Conservation (phyloP, 192 early-diverging fungal genomes). For the Jimgerdemannia flammicorona region DNA sequence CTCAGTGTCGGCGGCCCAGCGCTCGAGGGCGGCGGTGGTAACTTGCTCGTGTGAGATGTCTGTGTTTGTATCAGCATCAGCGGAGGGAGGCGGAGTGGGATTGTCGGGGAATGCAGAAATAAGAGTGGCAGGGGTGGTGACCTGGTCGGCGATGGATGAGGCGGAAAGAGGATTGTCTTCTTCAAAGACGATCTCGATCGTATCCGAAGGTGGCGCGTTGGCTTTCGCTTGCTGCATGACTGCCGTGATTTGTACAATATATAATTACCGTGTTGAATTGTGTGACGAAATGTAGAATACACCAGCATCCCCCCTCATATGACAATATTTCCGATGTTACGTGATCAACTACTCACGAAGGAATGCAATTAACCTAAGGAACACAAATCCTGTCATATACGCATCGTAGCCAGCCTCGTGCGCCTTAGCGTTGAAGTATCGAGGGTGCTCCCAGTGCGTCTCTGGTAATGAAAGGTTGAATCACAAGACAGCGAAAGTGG, state of each 20-base stretch:
- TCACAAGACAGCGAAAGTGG: neutral
- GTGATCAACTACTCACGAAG: neutral
- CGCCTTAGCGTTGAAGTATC: constrained; percentile 39
- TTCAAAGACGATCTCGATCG: neutral
- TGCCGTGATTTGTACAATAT: neutral
- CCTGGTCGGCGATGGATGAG: neutral
- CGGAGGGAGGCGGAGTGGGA: neutral
- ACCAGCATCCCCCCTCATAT: neutral
- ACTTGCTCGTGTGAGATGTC: no score
- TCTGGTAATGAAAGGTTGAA: constrained; percentile 12
- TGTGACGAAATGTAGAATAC: neutral
- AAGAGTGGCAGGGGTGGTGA: neutral
- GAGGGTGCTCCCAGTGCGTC: constrained; percentile 17
- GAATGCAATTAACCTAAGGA: neutral
- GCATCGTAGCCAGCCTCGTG: constrained; percentile 97
- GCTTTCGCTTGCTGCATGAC: neutral
- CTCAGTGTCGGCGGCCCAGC: neutral
- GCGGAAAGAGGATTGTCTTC: neutral
- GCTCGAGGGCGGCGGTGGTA: no score
- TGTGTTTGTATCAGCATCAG: no score
- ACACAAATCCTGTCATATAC: constrained; percentile 70
- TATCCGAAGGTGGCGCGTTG: neutral
- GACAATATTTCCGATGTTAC: neutral
- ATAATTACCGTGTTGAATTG: neutral
- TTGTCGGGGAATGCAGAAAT: neutral